Evolutionary conservation across 2,329 filamentous ascomycete species (phyloP).

Genomic region (Sporothrix humicola): DNA sequence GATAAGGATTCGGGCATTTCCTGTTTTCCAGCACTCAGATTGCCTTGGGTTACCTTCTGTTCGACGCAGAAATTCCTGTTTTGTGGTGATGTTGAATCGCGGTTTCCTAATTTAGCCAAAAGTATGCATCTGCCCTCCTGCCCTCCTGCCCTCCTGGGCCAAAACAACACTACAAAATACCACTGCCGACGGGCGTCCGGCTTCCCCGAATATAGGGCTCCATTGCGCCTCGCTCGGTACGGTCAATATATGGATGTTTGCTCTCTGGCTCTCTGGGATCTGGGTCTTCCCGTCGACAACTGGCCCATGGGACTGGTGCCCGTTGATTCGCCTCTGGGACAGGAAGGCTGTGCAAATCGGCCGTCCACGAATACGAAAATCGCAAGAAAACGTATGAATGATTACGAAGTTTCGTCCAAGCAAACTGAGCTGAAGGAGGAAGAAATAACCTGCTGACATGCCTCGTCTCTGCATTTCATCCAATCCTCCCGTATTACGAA

Average conservation of each 20-base stretch:
- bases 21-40: background rate
- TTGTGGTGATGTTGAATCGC: constrained; percentile 12
- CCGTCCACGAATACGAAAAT: background rate
- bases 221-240: constrained; percentile 24
- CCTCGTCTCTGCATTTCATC: background rate
- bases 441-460: background rate
- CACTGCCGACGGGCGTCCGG: background rate
- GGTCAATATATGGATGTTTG: background rate
- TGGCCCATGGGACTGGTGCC: background rate
- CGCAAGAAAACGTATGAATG: background rate
- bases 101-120: constrained; percentile 21
- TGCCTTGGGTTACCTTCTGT: background rate
- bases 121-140: no score
- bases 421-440: background rate
- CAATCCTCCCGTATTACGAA: constrained; percentile 13
- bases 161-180: background rate
- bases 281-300: background rate
- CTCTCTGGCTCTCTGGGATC: background rate
- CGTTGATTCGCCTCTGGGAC: background rate
- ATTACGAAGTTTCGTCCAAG: background rate
- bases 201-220: constrained; percentile 14
- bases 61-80: constrained; percentile 1
- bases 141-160: background rate
- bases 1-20: background rate
- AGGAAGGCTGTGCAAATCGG: constrained; percentile 24